Conservation (phyloP, 1,139 yeast genomes). For the Taiozyma sp. region DNA sequence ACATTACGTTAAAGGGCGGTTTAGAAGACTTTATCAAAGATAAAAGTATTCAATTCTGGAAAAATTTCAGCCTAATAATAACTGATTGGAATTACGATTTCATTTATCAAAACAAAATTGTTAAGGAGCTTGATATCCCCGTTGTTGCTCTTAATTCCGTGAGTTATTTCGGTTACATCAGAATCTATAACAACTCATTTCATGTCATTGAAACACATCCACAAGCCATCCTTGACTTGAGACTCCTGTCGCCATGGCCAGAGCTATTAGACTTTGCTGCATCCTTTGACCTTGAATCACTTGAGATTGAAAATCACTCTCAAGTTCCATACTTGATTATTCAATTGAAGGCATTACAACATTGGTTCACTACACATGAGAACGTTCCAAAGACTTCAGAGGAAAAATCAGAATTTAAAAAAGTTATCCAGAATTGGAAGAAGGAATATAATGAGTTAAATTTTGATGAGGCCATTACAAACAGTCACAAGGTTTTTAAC, state of each 20-base stretch:
- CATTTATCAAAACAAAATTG: not conserved
- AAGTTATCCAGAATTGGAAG: slow-evolving; percentile 34
- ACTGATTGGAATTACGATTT: slow-evolving; percentile 22
- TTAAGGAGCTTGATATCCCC: slow-evolving; percentile 38
- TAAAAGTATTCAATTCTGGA: slow-evolving; percentile 39
- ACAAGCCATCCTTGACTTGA: slow-evolving; percentile 56
- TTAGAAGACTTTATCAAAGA: slow-evolving; percentile 20
- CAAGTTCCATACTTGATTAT: slow-evolving; percentile 74
- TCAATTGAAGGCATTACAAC: slow-evolving; percentile 49
- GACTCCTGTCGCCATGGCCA: slow-evolving; percentile 75
- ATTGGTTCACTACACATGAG: slow-evolving; percentile 36
- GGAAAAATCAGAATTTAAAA: slow-evolving; percentile 46
- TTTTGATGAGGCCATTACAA: slow-evolving; percentile 64
- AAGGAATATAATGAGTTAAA: slow-evolving; percentile 47
- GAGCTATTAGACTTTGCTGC: slow-evolving; percentile 54
- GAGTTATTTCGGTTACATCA: slow-evolving; percentile 69
- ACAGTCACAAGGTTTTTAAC: slow-evolving; percentile 47
- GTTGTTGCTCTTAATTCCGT: slow-evolving; percentile 45
- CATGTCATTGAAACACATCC: slow-evolving; percentile 78
- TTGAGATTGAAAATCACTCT: slow-evolving; percentile 52
- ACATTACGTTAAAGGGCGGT: slow-evolving; percentile 9
- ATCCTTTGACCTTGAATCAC: slow-evolving; percentile 40
- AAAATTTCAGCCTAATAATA: slow-evolving; percentile 47
- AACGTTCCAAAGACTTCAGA: slow-evolving; percentile 39
- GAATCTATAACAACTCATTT: slow-evolving; percentile 46